Conservation (phyloP, 1,284 basidiomycete genomes). For the Leccinum fallax region DNA sequence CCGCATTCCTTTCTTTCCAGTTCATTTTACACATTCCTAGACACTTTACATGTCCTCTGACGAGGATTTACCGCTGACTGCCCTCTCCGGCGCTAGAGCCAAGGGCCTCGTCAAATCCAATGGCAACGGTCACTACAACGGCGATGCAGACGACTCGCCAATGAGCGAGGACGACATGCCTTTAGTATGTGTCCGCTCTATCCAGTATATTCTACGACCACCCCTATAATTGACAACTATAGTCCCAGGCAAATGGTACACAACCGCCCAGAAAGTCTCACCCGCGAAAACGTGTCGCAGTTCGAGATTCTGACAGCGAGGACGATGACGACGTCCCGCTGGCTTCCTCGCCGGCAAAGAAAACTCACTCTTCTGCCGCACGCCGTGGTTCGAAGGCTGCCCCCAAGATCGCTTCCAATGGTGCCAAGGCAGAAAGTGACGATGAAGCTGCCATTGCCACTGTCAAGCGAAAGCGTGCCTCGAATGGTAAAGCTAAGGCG, state of each 20-base stretch:
- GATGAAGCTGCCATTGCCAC: constrained; percentile 37
- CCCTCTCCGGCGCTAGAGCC: constrained; percentile 41
- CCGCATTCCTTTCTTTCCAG: background rate
- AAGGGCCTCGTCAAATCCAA: constrained; percentile 43
- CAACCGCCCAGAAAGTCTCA: constrained; percentile 51
- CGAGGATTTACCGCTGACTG: constrained; percentile 68
- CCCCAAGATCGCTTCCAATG: constrained; percentile 39
- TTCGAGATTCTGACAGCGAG: constrained; percentile 59
- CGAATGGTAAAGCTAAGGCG: constrained; percentile 46
- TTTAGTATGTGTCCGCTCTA: constrained; percentile 50
- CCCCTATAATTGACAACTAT: constrained; percentile 24
- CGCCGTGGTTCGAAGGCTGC: constrained; percentile 41
- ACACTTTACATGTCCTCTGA: constrained; percentile 56
- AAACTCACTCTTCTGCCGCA: constrained; percentile 42
- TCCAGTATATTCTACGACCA: constrained; percentile 1
- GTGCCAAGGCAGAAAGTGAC: constrained; percentile 41
- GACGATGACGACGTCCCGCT: constrained; percentile 76
- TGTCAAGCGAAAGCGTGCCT: constrained; percentile 40
- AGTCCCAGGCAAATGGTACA: constrained; percentile 46
- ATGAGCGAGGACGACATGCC: constrained; percentile 73
- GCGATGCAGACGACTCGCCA: constrained; percentile 46
- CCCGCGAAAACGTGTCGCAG: constrained; percentile 62
- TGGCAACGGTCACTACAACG: constrained; percentile 45
- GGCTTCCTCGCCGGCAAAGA: constrained; percentile 68
- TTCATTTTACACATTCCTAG: background rate